phyloP scores from a whole-genome alignment of 441 rosid genomes.

The Rhodomyrtus psidioides region DNA sequence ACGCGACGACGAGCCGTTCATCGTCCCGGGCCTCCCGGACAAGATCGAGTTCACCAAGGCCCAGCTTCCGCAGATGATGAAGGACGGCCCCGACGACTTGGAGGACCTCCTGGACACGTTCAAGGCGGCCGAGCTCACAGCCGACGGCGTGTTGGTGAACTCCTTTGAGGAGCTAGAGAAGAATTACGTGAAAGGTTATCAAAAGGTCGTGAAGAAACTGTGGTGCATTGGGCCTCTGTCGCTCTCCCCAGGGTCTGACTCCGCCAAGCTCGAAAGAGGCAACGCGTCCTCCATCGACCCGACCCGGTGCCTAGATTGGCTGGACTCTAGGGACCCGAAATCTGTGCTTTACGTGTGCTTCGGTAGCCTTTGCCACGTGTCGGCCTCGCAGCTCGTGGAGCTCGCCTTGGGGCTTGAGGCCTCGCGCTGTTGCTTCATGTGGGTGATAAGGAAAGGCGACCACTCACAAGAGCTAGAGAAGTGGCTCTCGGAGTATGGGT shows the following conservation, averaged over 20 bases:
- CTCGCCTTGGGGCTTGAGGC: slow-evolving; percentile 7
- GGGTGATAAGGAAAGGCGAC: slow-evolving; percentile 13
- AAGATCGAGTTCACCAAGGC: slow-evolving; percentile 2
- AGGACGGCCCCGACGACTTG: background rate
- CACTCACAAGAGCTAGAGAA: background rate
- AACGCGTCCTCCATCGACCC: slow-evolving; percentile 1
- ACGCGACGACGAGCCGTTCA: slow-evolving; percentile 2
- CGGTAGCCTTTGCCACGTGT: slow-evolving; percentile 3
- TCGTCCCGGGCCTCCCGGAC: slow-evolving; percentile 6
- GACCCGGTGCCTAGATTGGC: background rate
- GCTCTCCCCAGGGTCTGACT: background rate
- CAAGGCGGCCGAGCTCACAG: slow-evolving; percentile 6
- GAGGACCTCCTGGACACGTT: background rate
- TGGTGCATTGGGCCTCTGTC: slow-evolving; percentile 15
- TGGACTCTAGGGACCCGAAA: background rate
- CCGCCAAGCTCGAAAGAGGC: slow-evolving; percentile 1
- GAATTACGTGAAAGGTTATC: slow-evolving; percentile 1
- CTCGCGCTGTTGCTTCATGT: slow-evolving; percentile 1
- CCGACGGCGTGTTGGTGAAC: slow-evolving; percentile 9
- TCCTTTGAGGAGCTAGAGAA: slow-evolving; percentile 10
- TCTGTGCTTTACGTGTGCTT: slow-evolving; percentile 11
- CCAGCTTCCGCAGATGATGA: slow-evolving; percentile 1
- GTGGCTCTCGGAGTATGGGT: slow-evolving; percentile 2
- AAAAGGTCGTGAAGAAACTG: background rate
- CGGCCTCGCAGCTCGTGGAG: slow-evolving; percentile 2